Evolutionary conservation across 1,284 basidiomycete genomes (phyloP), one percentile per base, ranked within the genome.

Genomic region (Phellopilus nigrolimitatus): DNA sequence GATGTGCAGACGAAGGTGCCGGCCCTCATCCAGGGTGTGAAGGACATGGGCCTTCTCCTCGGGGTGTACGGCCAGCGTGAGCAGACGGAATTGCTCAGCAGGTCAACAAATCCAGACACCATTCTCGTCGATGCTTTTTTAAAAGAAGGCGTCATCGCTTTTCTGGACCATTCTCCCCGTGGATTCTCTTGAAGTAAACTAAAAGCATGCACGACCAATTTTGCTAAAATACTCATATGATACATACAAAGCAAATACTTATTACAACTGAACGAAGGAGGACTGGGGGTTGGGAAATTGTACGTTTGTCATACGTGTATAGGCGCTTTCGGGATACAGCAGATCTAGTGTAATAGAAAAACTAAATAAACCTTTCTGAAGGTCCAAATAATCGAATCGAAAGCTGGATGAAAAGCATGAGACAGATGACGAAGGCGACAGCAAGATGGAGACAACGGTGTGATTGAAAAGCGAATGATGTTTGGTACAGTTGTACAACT

Each of bases 31-130:
- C 83, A 88, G 59, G 88, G 84, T 7, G 87, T 95, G 62, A 85
- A 91, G 62, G 91, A 91, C 62, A 82, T 87, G 17, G 91, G 93
- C n/a, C 73, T 97, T 49, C 71, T 97, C 46, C 78, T 97, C 52
- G 88, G 89, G 13, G 80, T 89, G 25, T 89, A 88, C 63, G 89
- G 88, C 5, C 68, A 74, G 21, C 63, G 70, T 24, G 71, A 75
- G 24, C 72, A 76, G 34, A 64, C 79, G 9, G 64, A 66, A 40
- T 63, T 66, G 44, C 63, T 78, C 43, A 70, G 67, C 43, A 68
- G 69, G 36, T 66, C 68, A 21, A 65, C 71, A 37, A 63, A 68
- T 21, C 63, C 69, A 38, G 79, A 83, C 34, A 72, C 69, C 27
- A 73, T 66, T 37, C 72, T 73, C 15, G 75, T 88, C 10, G 87